Evolutionary conservation across 192 early-diverging fungal genomes (phyloP).

Genomic region (Gamsiella multidivaricata): DNA sequence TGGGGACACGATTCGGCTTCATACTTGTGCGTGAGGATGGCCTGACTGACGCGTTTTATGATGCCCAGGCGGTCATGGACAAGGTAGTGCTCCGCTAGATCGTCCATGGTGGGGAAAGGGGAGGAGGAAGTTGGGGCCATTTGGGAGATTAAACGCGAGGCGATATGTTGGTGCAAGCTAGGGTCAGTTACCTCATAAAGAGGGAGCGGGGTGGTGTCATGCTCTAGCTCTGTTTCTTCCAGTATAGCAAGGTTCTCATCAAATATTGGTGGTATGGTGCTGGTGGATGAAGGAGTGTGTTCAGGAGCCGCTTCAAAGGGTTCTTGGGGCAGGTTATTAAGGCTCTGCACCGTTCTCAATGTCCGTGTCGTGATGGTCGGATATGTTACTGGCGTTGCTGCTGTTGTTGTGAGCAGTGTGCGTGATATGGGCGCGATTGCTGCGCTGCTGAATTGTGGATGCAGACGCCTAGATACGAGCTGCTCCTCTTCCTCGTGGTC

Average conservation of each 20-base stretch:
- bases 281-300: neutral
- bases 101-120: conserved; percentile 6
- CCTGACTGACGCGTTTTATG: conserved; percentile 15
- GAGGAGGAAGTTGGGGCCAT: neutral
- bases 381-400: neutral
- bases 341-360: conserved; percentile 20
- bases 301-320: neutral
- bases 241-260: neutral
- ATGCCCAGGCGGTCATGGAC: conserved; percentile 20
- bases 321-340: neutral
- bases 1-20: conserved; percentile 31
- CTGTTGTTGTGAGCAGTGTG: neutral
- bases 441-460: neutral
- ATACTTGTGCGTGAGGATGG: conserved; percentile 35
- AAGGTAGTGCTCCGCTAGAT: conserved; percentile 24
- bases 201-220: conserved; percentile 5
- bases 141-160: neutral
- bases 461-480: neutral
- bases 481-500: conserved; percentile 12
- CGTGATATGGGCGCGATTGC: neutral
- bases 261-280: neutral
- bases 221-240: conserved; percentile 7
- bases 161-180: neutral
- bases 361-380: neutral
- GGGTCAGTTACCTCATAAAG: conserved; percentile 16